These are phyloP conservation scores for Cyberlindnera nakhonratchasimensis DNA, from an alignment of 805 yeast species.

Conservation along the genomic window DNA sequence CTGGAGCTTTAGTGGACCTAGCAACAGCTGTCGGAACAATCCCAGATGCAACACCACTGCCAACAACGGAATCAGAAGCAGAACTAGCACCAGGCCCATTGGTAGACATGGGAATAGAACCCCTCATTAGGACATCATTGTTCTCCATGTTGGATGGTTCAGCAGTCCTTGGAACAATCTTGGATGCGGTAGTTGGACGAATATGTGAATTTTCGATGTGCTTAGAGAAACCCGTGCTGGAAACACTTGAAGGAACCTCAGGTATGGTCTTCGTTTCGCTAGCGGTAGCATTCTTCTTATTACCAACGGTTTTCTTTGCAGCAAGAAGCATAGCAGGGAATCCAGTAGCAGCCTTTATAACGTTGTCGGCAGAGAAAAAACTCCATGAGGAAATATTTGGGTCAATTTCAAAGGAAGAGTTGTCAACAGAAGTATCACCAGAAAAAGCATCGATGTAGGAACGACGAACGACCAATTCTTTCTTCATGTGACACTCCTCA, in stretches of 20 bases:
- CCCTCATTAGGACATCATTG: background rate
- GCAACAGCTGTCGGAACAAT: conserved; percentile 9
- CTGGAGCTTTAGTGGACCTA: conserved; percentile 1
- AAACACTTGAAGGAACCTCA: conserved; percentile 2
- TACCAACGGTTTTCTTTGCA: conserved; percentile 11
- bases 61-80: background rate
- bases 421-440: conserved; percentile 4
- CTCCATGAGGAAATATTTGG: conserved; percentile 17
- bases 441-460: conserved; percentile 20
- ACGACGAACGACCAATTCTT: conserved; percentile 23
- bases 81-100: conserved; percentile 1
- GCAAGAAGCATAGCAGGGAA: conserved; percentile 13
- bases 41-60: conserved; percentile 13
- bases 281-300: conserved; percentile 5
- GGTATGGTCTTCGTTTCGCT: background rate
- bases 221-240: conserved; percentile 14
- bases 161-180: conserved; percentile 18
- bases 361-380: conserved; percentile 8
- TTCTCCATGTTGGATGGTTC: background rate
- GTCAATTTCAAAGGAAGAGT: conserved; percentile 13
- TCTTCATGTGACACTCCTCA: conserved; percentile 29
- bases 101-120: conserved; percentile 1
- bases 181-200: conserved; percentile 22
- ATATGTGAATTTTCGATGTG: conserved; percentile 8
- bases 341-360: conserved; percentile 18